phyloP scores from a whole-genome alignment of 257 asterid genomes.

The Forsythia suspensa region DNA sequence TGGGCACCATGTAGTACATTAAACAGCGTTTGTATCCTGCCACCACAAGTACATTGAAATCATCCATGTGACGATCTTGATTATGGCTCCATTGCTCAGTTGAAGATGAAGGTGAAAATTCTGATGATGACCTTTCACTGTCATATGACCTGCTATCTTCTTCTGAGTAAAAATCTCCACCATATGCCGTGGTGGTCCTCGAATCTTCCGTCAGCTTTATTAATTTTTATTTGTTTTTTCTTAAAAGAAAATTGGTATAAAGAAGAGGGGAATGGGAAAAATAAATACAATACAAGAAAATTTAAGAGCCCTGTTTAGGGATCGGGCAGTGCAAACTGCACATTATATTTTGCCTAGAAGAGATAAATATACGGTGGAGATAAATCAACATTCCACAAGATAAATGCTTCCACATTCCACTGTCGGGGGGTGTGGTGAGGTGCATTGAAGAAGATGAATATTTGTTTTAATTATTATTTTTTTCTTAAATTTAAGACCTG shows the following conservation, averaged over 20 bases:
- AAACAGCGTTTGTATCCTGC: slow-evolving; percentile 93
- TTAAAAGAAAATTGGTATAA: neutral
- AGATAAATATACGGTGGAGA: no score
- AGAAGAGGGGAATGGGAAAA: no score
- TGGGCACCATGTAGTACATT: slow-evolving; percentile 98
- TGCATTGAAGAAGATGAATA: no score
- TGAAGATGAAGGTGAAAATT: slow-evolving; percentile 55
- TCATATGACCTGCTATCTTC: slow-evolving; percentile 55
- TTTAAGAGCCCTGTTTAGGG: no score
- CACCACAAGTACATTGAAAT: slow-evolving; percentile 60
- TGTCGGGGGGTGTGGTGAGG: no score
- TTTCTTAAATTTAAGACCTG: no score
- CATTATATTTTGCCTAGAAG: no score
- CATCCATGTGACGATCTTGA: neutral
- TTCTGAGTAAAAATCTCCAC: slow-evolving; percentile 41
- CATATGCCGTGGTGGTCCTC: slow-evolving; percentile 40
- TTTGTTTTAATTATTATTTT: no score
- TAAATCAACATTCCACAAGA: no score
- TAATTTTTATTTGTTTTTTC: neutral
- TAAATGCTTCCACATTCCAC: no score
- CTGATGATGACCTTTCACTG: slow-evolving; percentile 65
- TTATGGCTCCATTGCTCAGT: slow-evolving; percentile 39
- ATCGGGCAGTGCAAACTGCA: no score
- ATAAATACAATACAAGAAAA: no score
- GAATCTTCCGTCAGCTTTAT: slow-evolving; percentile 57